Evolutionary conservation across 2,329 filamentous ascomycete genomes (phyloP).

Genomic region (Amphichorda felina): DNA sequence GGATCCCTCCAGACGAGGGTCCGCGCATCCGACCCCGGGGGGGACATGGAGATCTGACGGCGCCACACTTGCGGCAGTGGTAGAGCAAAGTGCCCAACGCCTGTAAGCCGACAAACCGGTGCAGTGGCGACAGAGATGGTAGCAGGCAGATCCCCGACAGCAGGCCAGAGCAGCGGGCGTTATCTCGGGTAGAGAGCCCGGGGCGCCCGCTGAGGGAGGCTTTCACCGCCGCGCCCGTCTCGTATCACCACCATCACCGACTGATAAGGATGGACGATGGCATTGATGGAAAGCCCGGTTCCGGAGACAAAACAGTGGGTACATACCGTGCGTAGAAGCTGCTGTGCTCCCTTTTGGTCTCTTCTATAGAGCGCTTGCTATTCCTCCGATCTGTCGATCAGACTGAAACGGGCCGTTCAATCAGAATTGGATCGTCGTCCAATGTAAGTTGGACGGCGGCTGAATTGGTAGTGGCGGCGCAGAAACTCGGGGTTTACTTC

Average conservation of each 20-base stretch:
- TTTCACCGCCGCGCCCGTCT: slow-evolving; percentile 1
- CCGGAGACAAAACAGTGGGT: neutral
- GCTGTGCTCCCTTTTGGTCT: too few relatives aligned
- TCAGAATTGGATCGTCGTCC: too few relatives aligned
- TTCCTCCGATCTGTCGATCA: too few relatives aligned
- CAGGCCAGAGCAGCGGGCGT: neutral
- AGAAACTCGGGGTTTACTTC: too few relatives aligned
- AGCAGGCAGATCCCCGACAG: neutral
- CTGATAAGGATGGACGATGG: slow-evolving; percentile 2
- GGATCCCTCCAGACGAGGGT: too few relatives aligned
- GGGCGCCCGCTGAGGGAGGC: neutral
- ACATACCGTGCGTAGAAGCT: too few relatives aligned
- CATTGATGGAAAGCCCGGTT: neutral
- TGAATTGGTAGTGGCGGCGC: too few relatives aligned
- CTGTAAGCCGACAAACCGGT: neutral
- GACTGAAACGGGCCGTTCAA: too few relatives aligned
- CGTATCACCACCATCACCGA: slow-evolving; percentile 3
- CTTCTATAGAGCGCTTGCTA: too few relatives aligned
- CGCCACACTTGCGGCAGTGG: slow-evolving; percentile 1
- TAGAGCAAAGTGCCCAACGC: neutral
- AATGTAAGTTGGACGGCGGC: too few relatives aligned
- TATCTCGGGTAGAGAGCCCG: neutral
- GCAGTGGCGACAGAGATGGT: neutral
- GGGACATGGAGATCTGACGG: neutral
- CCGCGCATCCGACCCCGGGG: too few relatives aligned